These are phyloP conservation scores for Peterozyma xylosa DNA, from an alignment of 805 yeast species.

Conservation along the genomic window DNA sequence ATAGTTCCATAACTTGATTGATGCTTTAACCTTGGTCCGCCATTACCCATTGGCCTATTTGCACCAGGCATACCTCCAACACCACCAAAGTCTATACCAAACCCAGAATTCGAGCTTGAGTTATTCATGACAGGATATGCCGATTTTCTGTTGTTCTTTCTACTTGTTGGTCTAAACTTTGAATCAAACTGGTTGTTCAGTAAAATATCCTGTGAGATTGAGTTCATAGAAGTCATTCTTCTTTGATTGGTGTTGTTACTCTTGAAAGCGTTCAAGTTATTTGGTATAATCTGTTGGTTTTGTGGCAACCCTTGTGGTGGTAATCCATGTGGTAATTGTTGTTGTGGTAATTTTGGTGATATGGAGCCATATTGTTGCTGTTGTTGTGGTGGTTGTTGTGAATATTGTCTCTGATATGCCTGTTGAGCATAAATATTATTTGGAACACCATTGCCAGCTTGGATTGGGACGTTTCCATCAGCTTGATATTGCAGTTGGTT, in stretches of 20 bases:
- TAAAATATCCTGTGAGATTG: constrained; percentile 16
- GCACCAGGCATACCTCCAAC: constrained; percentile 21
- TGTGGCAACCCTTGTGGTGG: constrained; percentile 24
- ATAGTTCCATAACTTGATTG: constrained; percentile 12
- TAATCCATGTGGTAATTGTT: not conserved
- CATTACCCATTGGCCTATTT: constrained; percentile 2
- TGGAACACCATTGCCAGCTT: constrained; percentile 2
- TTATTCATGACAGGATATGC: constrained; percentile 20
- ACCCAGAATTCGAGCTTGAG: constrained; percentile 5
- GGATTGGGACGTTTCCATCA: not conserved
- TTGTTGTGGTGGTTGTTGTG: not conserved
- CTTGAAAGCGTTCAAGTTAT: constrained; percentile 13
- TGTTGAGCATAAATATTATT: constrained; percentile 8
- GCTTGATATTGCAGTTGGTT: constrained; percentile 1
- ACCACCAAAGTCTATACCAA: constrained; percentile 13
- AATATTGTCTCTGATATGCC: constrained; percentile 3
- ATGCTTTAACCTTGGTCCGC: constrained; percentile 4
- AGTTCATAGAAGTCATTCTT: constrained; percentile 19
- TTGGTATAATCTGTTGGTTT: constrained; percentile 14
- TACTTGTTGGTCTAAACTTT: constrained; percentile 31
- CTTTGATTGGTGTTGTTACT: constrained; percentile 11
- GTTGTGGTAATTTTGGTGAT: not conserved
- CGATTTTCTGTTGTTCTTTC: constrained; percentile 35
- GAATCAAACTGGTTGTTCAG: constrained; percentile 12
- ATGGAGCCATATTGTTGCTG: not conserved